Conservation (phyloP, 139 green algal species). For the Eudorina sp. region DNA sequence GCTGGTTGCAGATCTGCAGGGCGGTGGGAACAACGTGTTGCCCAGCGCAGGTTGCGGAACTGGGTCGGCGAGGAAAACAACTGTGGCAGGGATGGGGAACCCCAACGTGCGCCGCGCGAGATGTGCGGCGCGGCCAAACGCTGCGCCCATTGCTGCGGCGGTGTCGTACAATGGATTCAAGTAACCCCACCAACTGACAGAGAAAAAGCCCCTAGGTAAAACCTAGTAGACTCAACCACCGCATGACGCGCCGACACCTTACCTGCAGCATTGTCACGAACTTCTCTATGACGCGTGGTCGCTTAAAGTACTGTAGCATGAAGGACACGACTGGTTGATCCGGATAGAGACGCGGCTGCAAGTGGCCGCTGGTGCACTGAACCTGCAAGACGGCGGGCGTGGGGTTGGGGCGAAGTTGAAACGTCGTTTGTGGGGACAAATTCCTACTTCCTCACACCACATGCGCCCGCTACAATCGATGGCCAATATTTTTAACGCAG, state of each 20-base stretch:
- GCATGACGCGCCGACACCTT: not conserved
- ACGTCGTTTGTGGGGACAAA: not conserved
- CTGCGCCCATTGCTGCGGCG: not conserved
- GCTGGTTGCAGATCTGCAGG: conserved; percentile 8
- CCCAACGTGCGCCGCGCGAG: not conserved
- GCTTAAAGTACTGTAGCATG: conserved; percentile 59
- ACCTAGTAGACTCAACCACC: no score
- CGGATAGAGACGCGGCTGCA: conserved; percentile 23
- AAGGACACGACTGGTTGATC: conserved; percentile 46
- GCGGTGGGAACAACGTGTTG: not conserved
- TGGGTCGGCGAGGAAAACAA: no score
- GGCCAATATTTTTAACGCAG: not conserved
- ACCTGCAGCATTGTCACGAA: conserved; percentile 31
- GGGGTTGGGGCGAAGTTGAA: not conserved
- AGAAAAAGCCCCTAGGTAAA: no score
- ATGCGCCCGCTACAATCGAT: not conserved
- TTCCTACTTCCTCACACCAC: not conserved
- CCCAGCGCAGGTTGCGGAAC: no score
- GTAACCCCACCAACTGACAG: not conserved
- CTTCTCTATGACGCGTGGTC: not conserved
- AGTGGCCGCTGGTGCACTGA: conserved; percentile 12
- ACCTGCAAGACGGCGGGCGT: conserved; percentile 5
- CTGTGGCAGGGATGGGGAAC: not conserved
- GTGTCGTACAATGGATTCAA: not conserved
- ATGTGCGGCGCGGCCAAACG: no score